Base-by-base conservation (phyloP, 129 eudicot genomes). In the Flaveria ramosissima region DNA sequence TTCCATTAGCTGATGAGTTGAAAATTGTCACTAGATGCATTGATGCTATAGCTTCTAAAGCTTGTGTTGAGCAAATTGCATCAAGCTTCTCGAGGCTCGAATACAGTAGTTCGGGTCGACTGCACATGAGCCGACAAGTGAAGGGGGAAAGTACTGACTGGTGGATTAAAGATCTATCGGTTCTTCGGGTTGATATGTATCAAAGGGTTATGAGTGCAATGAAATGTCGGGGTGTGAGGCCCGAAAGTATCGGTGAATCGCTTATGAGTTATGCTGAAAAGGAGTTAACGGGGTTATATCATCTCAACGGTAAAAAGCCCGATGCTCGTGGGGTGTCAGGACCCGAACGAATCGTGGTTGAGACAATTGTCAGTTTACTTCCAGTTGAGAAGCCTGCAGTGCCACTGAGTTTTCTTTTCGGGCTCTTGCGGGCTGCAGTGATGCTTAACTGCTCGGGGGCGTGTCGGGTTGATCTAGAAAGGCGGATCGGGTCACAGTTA, bases 121-220 rank as follows among this genome's bases (percentile, higher is more conserved):
- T 92, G 26, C 96, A 95, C 69, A 89, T 91, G 96, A 91, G 85
- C 68, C 85, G 96, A 21, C 91, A 86, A 16, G 83, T 74, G 65
- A 91, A 91, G 50, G 89, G 85, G 19, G 99, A 91, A 56, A 63
- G 69, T 63, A 85, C 89, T 7, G 99, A 95, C 77, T 95, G 99
- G 99, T 95, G 99, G 99, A 89, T 91, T 6, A 94, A 95, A 70
- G 97, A 95, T 81, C 72, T 92, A 7, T 92, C 97, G 0, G 88
- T 84, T 76, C 95, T 95, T 65, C 86, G 99, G 7, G 83, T 89
- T 45, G 97, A 91, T 73, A 71, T 95, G 80, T 95, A 90, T 71
- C 87, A 95, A 73, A 83, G 95, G 81, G 97, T 95, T 19, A 89
- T 95, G 70, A 70, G 85, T 4, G 99, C 99, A 12, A 86, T 92